phyloP scores from a whole-genome alignment of 768 basidiomycete species.

The Mycena pura region DNA sequence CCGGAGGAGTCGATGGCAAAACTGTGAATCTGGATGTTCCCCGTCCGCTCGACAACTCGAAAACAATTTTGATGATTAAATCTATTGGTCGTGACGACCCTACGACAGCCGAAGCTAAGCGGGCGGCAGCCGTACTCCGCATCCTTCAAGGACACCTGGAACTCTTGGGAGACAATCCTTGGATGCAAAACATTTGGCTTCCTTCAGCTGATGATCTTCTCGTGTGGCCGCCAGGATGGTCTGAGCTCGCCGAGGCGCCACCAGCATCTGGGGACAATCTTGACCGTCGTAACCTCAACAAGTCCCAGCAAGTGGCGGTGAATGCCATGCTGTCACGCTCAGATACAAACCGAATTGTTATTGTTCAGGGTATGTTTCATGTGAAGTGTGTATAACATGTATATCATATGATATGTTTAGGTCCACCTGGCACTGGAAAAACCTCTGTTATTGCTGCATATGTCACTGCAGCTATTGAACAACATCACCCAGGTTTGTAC shows the following conservation, averaged over 20 bases:
- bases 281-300: conserved; percentile 42
- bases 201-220: conserved; percentile 35
- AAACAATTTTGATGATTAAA: conserved; percentile 47
- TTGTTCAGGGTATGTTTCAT: conserved; percentile 49
- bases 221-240: conserved; percentile 51
- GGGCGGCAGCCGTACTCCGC: conserved; percentile 46
- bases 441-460: conserved; percentile 75
- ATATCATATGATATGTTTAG: conserved; percentile 16
- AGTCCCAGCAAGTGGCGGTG: conserved; percentile 55
- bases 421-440: conserved; percentile 75
- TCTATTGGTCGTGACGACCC: conserved; percentile 62
- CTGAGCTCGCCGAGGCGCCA: neutral
- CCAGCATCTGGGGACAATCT: conserved; percentile 15
- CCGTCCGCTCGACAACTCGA: conserved; percentile 35
- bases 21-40: conserved; percentile 34
- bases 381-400: neutral
- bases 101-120: conserved; percentile 63
- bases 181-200: conserved; percentile 59
- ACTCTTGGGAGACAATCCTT: conserved; percentile 48
- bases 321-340: conserved; percentile 52
- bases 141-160: conserved; percentile 49
- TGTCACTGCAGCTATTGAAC: conserved; percentile 54
- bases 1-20: conserved; percentile 51
- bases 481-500: conserved; percentile 29
- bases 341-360: conserved; percentile 44